Conservation (phyloP, 2,329 filamentous ascomycete species). For the Scolecobasidium constrictum region DNA sequence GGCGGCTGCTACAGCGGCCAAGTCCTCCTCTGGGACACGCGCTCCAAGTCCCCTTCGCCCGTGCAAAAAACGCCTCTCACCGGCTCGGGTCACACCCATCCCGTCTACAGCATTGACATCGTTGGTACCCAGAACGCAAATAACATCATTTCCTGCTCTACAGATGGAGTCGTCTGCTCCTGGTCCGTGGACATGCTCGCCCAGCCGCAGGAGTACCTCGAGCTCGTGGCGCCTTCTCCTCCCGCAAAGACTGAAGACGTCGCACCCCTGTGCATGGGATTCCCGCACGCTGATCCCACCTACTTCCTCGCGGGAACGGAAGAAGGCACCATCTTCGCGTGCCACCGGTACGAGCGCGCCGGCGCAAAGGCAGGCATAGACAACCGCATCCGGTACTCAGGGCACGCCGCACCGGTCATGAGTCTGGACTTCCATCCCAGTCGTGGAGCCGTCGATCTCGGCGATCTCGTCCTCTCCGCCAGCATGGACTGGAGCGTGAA, state of each 20-base stretch:
- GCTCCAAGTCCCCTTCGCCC: slow-evolving; percentile 63
- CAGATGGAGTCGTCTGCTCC: slow-evolving; percentile 89
- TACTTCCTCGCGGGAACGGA: slow-evolving; percentile 97
- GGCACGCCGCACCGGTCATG: slow-evolving; percentile 90
- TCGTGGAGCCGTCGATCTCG: slow-evolving; percentile 83
- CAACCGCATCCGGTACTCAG: slow-evolving; percentile 73
- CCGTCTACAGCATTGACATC: slow-evolving; percentile 89
- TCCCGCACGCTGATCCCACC: slow-evolving; percentile 88
- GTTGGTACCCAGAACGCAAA: slow-evolving; percentile 98
- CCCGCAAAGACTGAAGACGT: slow-evolving; percentile 82
- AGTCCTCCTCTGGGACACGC: slow-evolving; percentile 92
- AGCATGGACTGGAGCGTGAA: slow-evolving; percentile 96
- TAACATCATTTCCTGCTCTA: slow-evolving; percentile 95
- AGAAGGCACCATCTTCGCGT: slow-evolving; percentile 92
- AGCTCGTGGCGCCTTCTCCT: slow-evolving; percentile 70
- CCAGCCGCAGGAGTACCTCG: slow-evolving; percentile 87
- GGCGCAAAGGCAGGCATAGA: slow-evolving; percentile 96
- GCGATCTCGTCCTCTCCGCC: slow-evolving; percentile 84
- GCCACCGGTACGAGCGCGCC: slow-evolving; percentile 92
- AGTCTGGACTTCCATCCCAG: slow-evolving; percentile 92
- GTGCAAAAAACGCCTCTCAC: slow-evolving; percentile 95
- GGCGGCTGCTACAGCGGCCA: slow-evolving; percentile 95
- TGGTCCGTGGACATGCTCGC: slow-evolving; percentile 98
- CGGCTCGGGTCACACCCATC: slow-evolving; percentile 89
- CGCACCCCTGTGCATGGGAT: slow-evolving; percentile 86